Evolutionary conservation across 2,329 filamentous ascomycete genomes (phyloP).

Genomic region (Incumbomyces delicatus): DNA sequence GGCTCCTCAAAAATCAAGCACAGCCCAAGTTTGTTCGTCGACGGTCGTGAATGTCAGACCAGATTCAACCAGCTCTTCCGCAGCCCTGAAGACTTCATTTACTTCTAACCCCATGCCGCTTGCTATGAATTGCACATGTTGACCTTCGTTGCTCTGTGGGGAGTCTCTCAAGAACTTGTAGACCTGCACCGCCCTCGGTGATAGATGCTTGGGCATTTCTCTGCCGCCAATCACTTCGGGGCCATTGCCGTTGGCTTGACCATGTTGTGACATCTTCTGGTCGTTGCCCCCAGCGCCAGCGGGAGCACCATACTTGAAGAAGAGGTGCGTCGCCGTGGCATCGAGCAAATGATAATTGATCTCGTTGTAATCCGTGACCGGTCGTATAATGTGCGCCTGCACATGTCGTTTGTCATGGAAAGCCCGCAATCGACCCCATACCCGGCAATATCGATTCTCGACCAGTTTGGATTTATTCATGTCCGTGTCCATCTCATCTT

Average conservation of each 20-base stretch:
- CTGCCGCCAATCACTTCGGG: constrained; percentile 21
- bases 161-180: constrained; percentile 58
- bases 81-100: constrained; percentile 62
- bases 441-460: constrained; percentile 70
- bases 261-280: constrained; percentile 25
- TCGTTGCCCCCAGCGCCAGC: constrained; percentile 32
- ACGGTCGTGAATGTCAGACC: constrained; percentile 83
- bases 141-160: constrained; percentile 67
- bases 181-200: constrained; percentile 55
- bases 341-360: constrained; percentile 87
- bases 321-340: constrained; percentile 77
- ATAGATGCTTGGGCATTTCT: constrained; percentile 39
- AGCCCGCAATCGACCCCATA: constrained; percentile 73
- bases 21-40: constrained; percentile 84
- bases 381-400: constrained; percentile 68
- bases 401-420: constrained; percentile 80
- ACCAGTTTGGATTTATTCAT: constrained; percentile 45
- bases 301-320: constrained; percentile 62
- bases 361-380: constrained; percentile 79
- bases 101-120: constrained; percentile 54
- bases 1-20: constrained; percentile 48
- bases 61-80: constrained; percentile 65
- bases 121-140: constrained; percentile 71
- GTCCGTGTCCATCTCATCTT: constrained; percentile 37
- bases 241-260: constrained; percentile 23